A percentile compares a stretch with the other conserved stretches of the same genome.
Conservation (phyloP, 805 yeast species). For the Hanseniaspora pseudoguilliermondii region DNA sequence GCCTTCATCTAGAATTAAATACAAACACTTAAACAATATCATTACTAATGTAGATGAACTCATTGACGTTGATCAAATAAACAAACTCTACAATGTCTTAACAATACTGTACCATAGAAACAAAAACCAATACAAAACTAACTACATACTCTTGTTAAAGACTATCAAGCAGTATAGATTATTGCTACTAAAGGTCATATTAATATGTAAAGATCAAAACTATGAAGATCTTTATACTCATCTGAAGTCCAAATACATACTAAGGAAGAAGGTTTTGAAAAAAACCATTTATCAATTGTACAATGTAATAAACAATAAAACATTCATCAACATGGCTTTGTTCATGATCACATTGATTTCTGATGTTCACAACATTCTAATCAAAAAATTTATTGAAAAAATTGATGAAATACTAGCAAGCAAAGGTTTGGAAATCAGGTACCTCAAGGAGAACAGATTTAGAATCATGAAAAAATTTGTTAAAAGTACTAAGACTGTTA, state of each 20-base stretch:
- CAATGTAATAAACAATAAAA: conserved; percentile 7
- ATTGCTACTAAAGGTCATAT: conserved; percentile 20
- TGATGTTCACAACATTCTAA: neutral
- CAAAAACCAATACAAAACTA: conserved; percentile 51
- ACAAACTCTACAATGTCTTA: conserved; percentile 44
- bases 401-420: neutral
- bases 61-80: conserved; percentile 15
- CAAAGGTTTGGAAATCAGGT: neutral
- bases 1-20: neutral
- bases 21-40: neutral
- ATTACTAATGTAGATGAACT: neutral
- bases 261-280: neutral
- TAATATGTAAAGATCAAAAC: neutral
- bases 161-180: conserved; percentile 53
- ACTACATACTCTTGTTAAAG: conserved; percentile 65
- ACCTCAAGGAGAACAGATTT: neutral
- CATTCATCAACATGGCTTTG: conserved; percentile 7
- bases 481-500: neutral
- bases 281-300: conserved; percentile 2
- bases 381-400: neutral
- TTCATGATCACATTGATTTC: conserved; percentile 2
- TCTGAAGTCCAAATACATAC: neutral
- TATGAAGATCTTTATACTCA: neutral
- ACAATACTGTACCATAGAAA: conserved; percentile 59
- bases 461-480: neutral